Evolutionary conservation across 2,329 filamentous ascomycete genomes (phyloP), one percentile per base, ranked within the genome.

Genomic region (Penicillium fuscoglaucum): DNA sequence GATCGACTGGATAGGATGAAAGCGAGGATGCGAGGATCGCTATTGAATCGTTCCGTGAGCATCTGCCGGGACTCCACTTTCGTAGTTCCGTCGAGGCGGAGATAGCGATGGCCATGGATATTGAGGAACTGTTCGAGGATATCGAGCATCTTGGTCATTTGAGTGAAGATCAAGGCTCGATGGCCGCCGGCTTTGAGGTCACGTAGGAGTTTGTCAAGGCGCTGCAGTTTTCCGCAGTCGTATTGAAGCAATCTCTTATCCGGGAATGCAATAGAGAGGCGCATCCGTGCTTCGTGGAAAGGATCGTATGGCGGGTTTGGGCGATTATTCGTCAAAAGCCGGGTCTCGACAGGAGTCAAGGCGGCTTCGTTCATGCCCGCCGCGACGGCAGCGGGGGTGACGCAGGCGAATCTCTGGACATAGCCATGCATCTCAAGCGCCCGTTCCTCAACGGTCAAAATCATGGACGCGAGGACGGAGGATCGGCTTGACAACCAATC

Each of bases 131-230:
- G 92, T 74, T 99, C 95, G 2, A 99, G 83, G 55, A 99, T 96
- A 73, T 99, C 93, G 19, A 99, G 83, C 46, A 98, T 95, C 74
- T 96, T 96, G 47, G 95, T 98, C 95, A 99, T 99, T 71, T 99
- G 95, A 0, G 96, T 98, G 76, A 99, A 99, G 72, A 99, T 99
- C 51, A 99, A 82, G 10, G 92, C 95, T 8, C 96, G 90, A 70
- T 98, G 95, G 1, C 93, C 92, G 40, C 91, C 92, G 2, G 90
- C 86, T 76, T 98, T 93, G 8, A 99, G 83, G 61, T 90, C 88
- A 10, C 95, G 89, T 15, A 99, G 83, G 2, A 99, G 83, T 60
- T 88, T 88, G 69, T 96, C 95, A 17, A 99, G 83, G 19, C 89
- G 87, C 70, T 99, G 95, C 4, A 99, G 84, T 75, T 99, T 99